Base-by-base conservation (phyloP, 306 rosid species). In the Luffa aegyptiaca region DNA sequence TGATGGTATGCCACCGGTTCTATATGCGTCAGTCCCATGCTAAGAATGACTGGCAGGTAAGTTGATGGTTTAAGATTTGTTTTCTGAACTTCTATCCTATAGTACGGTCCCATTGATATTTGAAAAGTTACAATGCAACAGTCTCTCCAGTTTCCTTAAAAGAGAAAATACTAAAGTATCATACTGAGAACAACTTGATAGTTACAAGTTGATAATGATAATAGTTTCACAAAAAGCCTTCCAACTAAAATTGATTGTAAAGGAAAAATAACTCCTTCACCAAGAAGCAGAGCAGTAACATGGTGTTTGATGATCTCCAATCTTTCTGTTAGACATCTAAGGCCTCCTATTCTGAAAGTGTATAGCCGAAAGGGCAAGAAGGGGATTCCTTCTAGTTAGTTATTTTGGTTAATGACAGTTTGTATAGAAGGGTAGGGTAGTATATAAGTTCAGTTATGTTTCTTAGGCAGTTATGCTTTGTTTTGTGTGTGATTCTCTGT, bases 21-120 rank as follows among this genome's bases (percentile, higher is more conserved):
- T 88, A 82, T 79, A 80, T 88, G 84, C 78, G 79, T 58, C 87
- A 86, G 52, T 88, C 91, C 72, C 91, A 80, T 79, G 87, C 91
- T 68, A 84, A 84, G 81, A 86, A 86, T 82, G 91, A 83, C 80
- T 86, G 91, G 91, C 86, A 86, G 91, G 91, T 86, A 84, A 61
- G 68, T 46, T 71, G 20, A 71, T 46, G 5, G 55, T 42, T 44
- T 21, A 75, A 3, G 39, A 12, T 45, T 45, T 71, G 12, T 71
- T 45, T 45, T 46, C 53, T 26, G 10, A 5, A 21, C 10, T 71
- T 49, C 31, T 17, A 17, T 45, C 9, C 76, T 16, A 11, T 20
- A 12, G 76, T 20, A 71, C 3, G 74, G 31, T 26, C 33, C 73
- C 51, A 39, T 41, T 41, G 52, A 18, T 68, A n/a, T 68, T 63